Conservation (phyloP, 306 rosid species). For the Senna siamea region DNA sequence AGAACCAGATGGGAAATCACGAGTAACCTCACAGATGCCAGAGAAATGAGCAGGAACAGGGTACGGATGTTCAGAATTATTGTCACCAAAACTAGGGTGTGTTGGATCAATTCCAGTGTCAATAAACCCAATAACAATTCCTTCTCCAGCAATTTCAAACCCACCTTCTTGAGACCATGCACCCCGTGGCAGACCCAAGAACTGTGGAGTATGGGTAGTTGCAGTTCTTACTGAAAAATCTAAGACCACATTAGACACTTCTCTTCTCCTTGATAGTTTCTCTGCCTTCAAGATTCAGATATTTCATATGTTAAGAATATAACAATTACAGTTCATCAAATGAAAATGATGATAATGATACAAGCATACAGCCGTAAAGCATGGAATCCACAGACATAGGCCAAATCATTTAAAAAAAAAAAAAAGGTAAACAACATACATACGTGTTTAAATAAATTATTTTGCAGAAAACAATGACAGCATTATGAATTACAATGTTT, state of each 20-base stretch:
- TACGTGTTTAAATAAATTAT: neutral
- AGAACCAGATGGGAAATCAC: constrained; percentile 95
- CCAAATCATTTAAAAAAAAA: neutral
- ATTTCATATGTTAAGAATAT: constrained; percentile 30
- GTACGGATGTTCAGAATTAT: constrained; percentile 49
- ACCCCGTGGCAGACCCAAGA: constrained; percentile 91
- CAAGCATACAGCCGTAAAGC: neutral
- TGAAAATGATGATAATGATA: neutral
- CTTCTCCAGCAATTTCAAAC: constrained; percentile 86
- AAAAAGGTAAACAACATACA: constrained; percentile 5
- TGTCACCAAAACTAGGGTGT: constrained; percentile 83
- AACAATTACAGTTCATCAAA: constrained; percentile 3
- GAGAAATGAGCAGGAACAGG: constrained; percentile 88
- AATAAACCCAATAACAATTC: constrained; percentile 82
- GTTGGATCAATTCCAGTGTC: constrained; percentile 97
- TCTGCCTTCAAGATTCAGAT: constrained; percentile 64
- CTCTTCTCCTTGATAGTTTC: constrained; percentile 76
- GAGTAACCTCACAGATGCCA: constrained; percentile 94
- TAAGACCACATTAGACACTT: constrained; percentile 81
- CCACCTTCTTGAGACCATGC: constrained; percentile 94
- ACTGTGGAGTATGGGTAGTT: constrained; percentile 91
- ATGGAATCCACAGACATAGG: neutral
- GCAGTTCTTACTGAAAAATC: constrained; percentile 97
- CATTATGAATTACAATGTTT: constrained; percentile 32
- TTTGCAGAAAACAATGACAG: constrained; percentile 11